Percentiles rank a stretch among this genome's conserved stretches.
phyloP scores from a whole-genome alignment of 1,139 yeast genomes.

The Candida sanyaensis region DNA sequence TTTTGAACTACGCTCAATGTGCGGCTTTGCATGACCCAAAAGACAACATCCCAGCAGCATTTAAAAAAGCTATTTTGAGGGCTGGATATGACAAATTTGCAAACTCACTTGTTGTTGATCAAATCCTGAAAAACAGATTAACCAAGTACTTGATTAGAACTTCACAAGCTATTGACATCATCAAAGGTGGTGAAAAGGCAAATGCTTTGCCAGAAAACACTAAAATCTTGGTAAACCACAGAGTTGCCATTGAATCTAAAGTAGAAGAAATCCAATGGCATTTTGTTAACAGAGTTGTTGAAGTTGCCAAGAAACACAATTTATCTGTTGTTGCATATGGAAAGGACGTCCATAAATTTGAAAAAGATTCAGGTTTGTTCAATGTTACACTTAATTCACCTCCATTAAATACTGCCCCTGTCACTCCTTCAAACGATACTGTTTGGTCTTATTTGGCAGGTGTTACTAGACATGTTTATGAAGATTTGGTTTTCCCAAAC shows the following conservation, averaged over 20 bases:
- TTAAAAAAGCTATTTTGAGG: slow-evolving; percentile 30
- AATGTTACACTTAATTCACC: slow-evolving; percentile 25
- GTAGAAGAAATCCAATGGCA: slow-evolving; percentile 24
- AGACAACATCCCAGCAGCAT: slow-evolving; percentile 18
- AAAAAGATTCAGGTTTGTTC: slow-evolving; percentile 26
- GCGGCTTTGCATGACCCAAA: slow-evolving; percentile 33
- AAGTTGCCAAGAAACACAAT: slow-evolving; percentile 31
- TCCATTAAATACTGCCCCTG: slow-evolving; percentile 25
- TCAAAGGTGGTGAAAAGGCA: slow-evolving; percentile 40
- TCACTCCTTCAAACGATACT: slow-evolving; percentile 36
- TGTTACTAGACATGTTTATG: slow-evolving; percentile 45
- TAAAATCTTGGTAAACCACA: slow-evolving; percentile 32
- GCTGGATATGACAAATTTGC: slow-evolving; percentile 37
- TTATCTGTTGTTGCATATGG: slow-evolving; percentile 27
- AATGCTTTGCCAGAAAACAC: slow-evolving; percentile 45
- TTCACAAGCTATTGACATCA: slow-evolving; percentile 41
- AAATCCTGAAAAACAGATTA: slow-evolving; percentile 16
- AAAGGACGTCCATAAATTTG: slow-evolving; percentile 19
- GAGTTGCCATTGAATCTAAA: slow-evolving; percentile 27
- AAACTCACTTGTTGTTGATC: slow-evolving; percentile 27
- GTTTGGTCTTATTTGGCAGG: slow-evolving; percentile 46
- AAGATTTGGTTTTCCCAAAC: slow-evolving; percentile 40
- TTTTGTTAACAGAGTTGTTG: slow-evolving; percentile 21
- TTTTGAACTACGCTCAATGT: slow-evolving; percentile 35
- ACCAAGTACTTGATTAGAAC: slow-evolving; percentile 33